Evolutionary conservation across 2,329 filamentous ascomycete genomes (phyloP), one percentile per base, ranked within the genome.

Genomic region (Colletotrichum musae): DNA sequence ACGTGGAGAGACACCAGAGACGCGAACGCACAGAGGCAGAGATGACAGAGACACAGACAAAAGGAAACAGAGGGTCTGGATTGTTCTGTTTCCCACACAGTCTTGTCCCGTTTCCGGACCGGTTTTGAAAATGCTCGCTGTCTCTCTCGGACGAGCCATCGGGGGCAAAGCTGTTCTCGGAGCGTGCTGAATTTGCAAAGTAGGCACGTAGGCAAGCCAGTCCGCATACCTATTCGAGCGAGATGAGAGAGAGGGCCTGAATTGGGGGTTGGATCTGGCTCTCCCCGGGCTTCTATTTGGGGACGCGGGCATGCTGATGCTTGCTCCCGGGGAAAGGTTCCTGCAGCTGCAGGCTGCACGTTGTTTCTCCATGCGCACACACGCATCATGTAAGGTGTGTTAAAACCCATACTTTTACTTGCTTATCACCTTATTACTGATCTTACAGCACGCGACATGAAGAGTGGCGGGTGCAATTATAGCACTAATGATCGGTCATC

Each of bases 261-360:
- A 3, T 10, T 36, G 9, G 9, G 9, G 32, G 3, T 24, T 36
- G 2, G 9, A 2, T 36, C 9, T 36, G 7, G 32, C 32, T 36
- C 32, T 36, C 2, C 32, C 32, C 32, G 7, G 32, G 32, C 32
- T 59, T 60, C 28, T 60, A 60, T 60, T 26, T 21, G 6, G 43
- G 51, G 47, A 60, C 47, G 32, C 58, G 41, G 28, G 28, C 45
- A 41, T 41, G 50, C 45, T 41, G 16, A 28, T 54, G 50, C 41
- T 48, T 48, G 50, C 47, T 21, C 4, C 52, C 18, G 51, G 45
- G 28, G 18, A 39, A 43, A 24, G 43, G 58, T 57, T 56, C 24
- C 51, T 68, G 64, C 52, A 63, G 41, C 51, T 28, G 51, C 36
- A 57, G 39, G 28, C 51, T 36, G 52, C 26, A 58, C 43, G 51